Percentiles rank a stretch among this genome's conserved stretches.
Conservation (phyloP, 2,329 filamentous ascomycete species). For the Alternaria brassicae region DNA sequence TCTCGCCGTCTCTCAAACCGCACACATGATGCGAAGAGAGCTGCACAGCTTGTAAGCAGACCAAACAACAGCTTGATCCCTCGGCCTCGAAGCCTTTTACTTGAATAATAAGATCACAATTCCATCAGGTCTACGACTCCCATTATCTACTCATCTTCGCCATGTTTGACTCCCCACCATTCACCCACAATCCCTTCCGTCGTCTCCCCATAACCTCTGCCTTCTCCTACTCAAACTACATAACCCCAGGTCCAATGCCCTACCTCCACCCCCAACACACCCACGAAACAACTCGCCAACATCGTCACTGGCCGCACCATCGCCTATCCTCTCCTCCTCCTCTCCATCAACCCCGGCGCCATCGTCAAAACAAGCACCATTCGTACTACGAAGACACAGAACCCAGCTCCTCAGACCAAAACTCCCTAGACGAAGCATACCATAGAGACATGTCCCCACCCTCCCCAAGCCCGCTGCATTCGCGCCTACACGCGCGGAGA, state of each 20-base stretch:
- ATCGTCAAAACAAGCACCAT: not conserved
- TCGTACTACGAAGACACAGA: not conserved
- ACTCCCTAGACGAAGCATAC: not conserved
- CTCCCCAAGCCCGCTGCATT: not conserved
- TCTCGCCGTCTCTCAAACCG: slow-evolving; percentile 6
- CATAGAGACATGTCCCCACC: not conserved
- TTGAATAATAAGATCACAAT: not conserved
- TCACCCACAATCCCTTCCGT: slow-evolving; percentile 7
- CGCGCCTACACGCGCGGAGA: not conserved
- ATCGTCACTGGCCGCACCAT: not conserved
- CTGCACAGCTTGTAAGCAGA: not conserved
- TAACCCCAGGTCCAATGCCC: not conserved
- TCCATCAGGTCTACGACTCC: not conserved
- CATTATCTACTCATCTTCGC: not conserved
- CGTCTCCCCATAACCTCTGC: not conserved
- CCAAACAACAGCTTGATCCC: not conserved
- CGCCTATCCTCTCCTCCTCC: not conserved
- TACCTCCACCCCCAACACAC: not conserved
- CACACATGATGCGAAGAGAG: not conserved
- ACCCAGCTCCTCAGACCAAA: not conserved
- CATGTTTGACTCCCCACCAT: slow-evolving; percentile 11
- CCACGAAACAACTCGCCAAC: not conserved
- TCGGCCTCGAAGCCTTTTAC: not conserved
- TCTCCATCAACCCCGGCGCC: not conserved
- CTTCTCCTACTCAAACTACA: slow-evolving; percentile 2